Conservation (phyloP, 2,329 filamentous ascomycete genomes). For the Fusarium sp. region DNA sequence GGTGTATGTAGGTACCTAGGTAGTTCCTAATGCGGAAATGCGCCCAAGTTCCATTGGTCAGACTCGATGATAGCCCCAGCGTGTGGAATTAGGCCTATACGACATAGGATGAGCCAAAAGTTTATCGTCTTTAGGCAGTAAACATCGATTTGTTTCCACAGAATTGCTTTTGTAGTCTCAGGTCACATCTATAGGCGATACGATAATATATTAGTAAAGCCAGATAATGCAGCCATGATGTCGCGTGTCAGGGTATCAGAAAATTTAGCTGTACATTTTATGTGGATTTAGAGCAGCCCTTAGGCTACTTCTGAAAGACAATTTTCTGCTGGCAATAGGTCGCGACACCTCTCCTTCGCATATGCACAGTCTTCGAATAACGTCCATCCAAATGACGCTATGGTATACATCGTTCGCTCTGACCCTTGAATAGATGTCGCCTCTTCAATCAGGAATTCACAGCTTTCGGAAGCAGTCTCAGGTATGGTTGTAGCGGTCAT, state of each 20-base stretch:
- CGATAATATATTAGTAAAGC: neutral
- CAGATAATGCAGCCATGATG: neutral
- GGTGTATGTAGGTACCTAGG: neutral
- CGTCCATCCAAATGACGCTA: neutral
- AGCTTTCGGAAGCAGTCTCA: neutral
- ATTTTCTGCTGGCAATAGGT: neutral
- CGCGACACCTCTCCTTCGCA: neutral
- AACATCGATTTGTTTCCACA: neutral
- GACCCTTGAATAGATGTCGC: neutral
- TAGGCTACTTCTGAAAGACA: neutral
- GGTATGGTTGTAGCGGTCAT: neutral
- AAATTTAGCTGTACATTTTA: neutral
- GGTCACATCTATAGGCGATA: neutral
- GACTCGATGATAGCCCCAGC: neutral
- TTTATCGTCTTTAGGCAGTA: neutral
- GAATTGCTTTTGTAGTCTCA: neutral
- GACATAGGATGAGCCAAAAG: neutral
- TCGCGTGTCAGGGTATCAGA: neutral
- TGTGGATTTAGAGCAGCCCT: neutral
- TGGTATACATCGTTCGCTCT: neutral
- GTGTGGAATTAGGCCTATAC: neutral
- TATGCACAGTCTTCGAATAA: neutral
- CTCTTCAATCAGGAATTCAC: neutral
- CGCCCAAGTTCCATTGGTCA: conserved; percentile 25
- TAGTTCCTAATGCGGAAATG: conserved; percentile 27